Evolutionary conservation across 371 early-diverging fungal genomes (phyloP).

Genomic region (Lichtheimia hyalospora): DNA sequence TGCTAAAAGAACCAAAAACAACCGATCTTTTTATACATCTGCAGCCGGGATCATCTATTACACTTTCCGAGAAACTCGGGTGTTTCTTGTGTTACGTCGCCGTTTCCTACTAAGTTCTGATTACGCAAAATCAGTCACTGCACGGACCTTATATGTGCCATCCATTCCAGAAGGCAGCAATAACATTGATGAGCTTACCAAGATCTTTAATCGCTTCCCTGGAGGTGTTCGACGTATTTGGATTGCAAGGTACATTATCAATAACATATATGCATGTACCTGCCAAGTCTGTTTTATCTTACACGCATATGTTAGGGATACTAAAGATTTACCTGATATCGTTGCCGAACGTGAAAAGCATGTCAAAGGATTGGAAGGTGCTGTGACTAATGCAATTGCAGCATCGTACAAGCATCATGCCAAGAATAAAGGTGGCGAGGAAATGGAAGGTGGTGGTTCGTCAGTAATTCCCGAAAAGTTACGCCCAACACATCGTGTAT

Average conservation of each 20-base stretch:
- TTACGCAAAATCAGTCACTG: constrained; percentile 57
- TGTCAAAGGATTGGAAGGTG: constrained; percentile 49
- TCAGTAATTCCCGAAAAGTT: constrained; percentile 36
- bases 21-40: not conserved
- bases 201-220: constrained; percentile 68
- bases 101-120: constrained; percentile 58
- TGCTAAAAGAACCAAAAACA: not conserved
- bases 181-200: constrained; percentile 37
- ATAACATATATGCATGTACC: not conserved
- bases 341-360: constrained; percentile 58
- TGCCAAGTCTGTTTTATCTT: constrained; percentile 5
- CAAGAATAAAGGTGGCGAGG: constrained; percentile 13
- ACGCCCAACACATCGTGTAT: constrained; percentile 62
- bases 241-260: constrained; percentile 55
- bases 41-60: constrained; percentile 47
- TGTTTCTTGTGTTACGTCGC: constrained; percentile 67
- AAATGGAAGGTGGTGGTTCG: constrained; percentile 12
- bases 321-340: constrained; percentile 50
- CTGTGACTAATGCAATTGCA: constrained; percentile 51
- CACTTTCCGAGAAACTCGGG: constrained; percentile 61
- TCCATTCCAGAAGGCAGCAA: constrained; percentile 53
- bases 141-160: constrained; percentile 68
- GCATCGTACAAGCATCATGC: constrained; percentile 42
- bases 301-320: constrained; percentile 27
- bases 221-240: constrained; percentile 73